These are phyloP conservation scores for Boletus huronensis DNA, from an alignment of 768 basidiomycete genomes.

Conservation along the genomic window DNA sequence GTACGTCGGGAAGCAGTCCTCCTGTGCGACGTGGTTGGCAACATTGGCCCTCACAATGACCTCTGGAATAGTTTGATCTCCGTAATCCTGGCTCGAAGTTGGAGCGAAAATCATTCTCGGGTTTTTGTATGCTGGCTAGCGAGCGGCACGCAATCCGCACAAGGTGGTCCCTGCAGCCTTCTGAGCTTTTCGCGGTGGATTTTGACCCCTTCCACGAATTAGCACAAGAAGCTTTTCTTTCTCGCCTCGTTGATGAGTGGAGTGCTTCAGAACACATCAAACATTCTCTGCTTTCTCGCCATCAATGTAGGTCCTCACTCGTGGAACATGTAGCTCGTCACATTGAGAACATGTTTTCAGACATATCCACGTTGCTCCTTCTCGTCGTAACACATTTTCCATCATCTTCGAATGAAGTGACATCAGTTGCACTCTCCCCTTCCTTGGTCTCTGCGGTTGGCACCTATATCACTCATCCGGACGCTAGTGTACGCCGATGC, in stretches of 20 bases:
- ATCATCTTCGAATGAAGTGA: slow-evolving; percentile 41
- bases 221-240: slow-evolving; percentile 47
- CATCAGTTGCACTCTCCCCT: slow-evolving; percentile 49
- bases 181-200: not conserved
- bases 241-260: slow-evolving; percentile 62
- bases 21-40: slow-evolving; percentile 53
- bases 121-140: slow-evolving; percentile 71
- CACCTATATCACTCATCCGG: slow-evolving; percentile 74
- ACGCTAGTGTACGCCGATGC: slow-evolving; percentile 71
- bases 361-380: slow-evolving; percentile 69
- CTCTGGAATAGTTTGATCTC: slow-evolving; percentile 48
- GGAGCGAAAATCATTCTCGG: slow-evolving; percentile 56
- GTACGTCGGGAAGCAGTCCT: slow-evolving; percentile 55
- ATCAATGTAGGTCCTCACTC: slow-evolving; percentile 59
- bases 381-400: slow-evolving; percentile 61
- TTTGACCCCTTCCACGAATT: slow-evolving; percentile 11
- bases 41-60: slow-evolving; percentile 40
- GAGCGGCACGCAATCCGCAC: slow-evolving; percentile 37
- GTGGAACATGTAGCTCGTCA: not conserved
- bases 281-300: slow-evolving; percentile 69
- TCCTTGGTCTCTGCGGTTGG: slow-evolving; percentile 67
- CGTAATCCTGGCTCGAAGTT: slow-evolving; percentile 53
- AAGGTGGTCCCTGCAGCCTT: slow-evolving; percentile 25
- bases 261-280: slow-evolving; percentile 72
- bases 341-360: slow-evolving; percentile 37